A percentile compares a stretch with the other conserved stretches of the same genome.
Evolutionary conservation across 192 early-diverging fungal species (phyloP).

Genomic region (Jimgerdemannia flammicorona): DNA sequence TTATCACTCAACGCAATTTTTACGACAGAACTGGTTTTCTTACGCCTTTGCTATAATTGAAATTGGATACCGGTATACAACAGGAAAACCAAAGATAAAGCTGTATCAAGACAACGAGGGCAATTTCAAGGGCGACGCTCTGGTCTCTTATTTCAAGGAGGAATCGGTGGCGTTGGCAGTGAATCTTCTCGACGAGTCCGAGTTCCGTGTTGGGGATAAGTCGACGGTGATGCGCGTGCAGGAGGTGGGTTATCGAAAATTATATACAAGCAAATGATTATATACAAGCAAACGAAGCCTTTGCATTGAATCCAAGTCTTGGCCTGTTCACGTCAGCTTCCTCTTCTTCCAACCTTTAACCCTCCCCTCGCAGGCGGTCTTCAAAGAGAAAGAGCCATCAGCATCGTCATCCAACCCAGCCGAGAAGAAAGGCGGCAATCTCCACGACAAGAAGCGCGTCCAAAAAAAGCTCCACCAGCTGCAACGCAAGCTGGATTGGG

Average conservation of each 20-base stretch:
- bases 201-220: constrained; percentile 63
- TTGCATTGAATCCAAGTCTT: neutral
- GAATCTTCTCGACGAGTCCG: constrained; percentile 83
- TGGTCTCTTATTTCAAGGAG: constrained; percentile 88
- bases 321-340: too few species aligned
- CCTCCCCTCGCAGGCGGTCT: constrained; percentile 63
- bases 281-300: neutral
- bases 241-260: constrained; percentile 34
- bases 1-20: neutral
- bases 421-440: constrained; percentile 18
- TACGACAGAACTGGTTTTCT: too few species aligned
- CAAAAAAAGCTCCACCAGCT: constrained; percentile 68
- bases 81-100: constrained; percentile 87
- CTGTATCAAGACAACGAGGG: constrained; percentile 75
- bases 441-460: constrained; percentile 50
- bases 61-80: neutral
- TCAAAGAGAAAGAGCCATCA: constrained; percentile 61
- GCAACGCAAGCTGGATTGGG: constrained; percentile 90
- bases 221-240: constrained; percentile 67
- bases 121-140: constrained; percentile 81
- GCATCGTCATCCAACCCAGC: neutral
- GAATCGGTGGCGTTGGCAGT: constrained; percentile 86
- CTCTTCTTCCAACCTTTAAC: neutral
- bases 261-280: neutral
- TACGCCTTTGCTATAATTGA: too few species aligned